Base-by-base conservation (phyloP, 179 eudicot genomes). In the Carnegiea gigantea region DNA sequence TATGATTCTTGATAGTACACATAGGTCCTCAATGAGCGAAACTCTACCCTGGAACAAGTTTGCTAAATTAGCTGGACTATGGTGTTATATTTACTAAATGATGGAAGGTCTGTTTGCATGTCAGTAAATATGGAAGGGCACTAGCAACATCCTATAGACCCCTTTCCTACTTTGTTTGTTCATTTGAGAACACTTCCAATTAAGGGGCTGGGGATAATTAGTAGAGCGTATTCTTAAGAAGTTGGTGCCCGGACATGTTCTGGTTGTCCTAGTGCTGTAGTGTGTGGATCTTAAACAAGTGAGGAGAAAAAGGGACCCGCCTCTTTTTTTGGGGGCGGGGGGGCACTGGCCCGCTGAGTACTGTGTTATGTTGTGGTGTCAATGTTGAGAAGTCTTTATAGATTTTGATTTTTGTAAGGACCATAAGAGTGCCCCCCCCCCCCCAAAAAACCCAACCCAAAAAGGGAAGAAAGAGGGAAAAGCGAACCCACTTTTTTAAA, bases 361-460 rank as follows among this genome's bases (percentile, higher is more conserved):
- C 60, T 81, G 74, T 78, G 67, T 81, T 44, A 4, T 28, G 43
- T 62, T 75, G 43, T 60, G 77, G 67, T 62, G 51, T 23, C 23
- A 30, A 14, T 70, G 36, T 77, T 28, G 18, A 40, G n/a, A 71
- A 70, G 43, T 44, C 33, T 71, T 54, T 62, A 14, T 82, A 17
- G 10, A n/a, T 71, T 79, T 48, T 49, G 44, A 28, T 24, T 28
- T 28, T 54, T 17, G 60, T 54, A 54, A 54, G 60, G 30, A 54
- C 60, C 6, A 48, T 48, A 48, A 48, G 53, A 48, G 15, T 48
- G 62, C 21, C 23, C 7, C 62, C 62, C 2, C n/a, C 62, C 62
- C 7, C n/a, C n/a, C 23, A 18, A 57, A 15, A 57, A 6, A 18
- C 18, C 13, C 13, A 51, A 2, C 57, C 57, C 7, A 51, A 51